Evolutionary conservation across 2,329 filamentous ascomycete genomes (phyloP), one percentile per base, ranked within the genome.

Genomic region (Cryoendolithus antarcticus): DNA sequence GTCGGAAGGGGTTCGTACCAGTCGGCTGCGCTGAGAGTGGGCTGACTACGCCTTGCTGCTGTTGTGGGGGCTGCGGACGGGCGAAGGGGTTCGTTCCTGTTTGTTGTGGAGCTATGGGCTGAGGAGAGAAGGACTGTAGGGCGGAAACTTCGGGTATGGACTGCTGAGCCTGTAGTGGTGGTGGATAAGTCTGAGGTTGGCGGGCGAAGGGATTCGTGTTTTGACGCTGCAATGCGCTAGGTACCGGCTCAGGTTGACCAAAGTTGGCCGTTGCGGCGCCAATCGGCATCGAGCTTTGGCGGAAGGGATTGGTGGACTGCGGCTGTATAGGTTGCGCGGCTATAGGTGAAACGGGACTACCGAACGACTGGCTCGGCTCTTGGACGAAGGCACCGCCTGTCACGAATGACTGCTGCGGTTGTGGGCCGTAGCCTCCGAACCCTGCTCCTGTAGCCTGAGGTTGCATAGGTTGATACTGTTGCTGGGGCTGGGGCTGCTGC

Each of bases 1-100:
- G 86, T 10, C 91, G 75, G 71, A 96, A 96, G 1, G 91, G 91
- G 54, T 98, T 98, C 2, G 88, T 95, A 53, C 86, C 88, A 0
- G 88, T 95, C 1, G 81, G 74, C 53, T 89, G 86, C 2, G 86
- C 76, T 38, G 72, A 72, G 4, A 91, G 63, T 36, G 71, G 34
- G 9, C 35, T 32, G 11, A 19, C 21, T 4, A 11, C 9, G 9
- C 11, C 29, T 9, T 35, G 33, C 28, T 31, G 27, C 27, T 33
- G 52, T 34, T 62, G 55, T 28, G 70, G 62, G 11, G 70, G 62
- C 1, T 63, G 47, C 34, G 66, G 70, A 34, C 76, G 73, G 11
- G 78, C 73, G 53, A 84, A 84, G 0, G 80, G 80, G 51, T 84
- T 85, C 1, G 79, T 83, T 34, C 79, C 79, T 9, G 79, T 82